Conservation (phyloP, 202 grass and related monocot species). For the Alloteropsis angusta region DNA sequence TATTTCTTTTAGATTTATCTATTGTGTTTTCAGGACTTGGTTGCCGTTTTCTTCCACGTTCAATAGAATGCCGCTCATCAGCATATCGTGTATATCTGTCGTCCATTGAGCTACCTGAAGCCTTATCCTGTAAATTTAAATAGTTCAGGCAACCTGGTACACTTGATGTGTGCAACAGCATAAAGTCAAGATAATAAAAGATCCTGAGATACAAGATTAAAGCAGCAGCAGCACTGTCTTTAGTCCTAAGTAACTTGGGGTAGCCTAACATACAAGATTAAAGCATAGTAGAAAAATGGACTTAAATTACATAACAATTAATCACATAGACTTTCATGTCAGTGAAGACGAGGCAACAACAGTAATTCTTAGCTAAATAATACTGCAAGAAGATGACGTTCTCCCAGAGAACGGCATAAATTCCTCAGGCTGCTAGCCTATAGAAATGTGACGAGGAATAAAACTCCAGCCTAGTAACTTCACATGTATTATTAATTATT, state of each 20-base stretch:
- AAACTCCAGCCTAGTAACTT: constrained; percentile 5
- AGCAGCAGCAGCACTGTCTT: not conserved
- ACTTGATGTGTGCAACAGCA: constrained; percentile 1
- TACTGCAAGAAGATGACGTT: not conserved
- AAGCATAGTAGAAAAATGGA: not conserved
- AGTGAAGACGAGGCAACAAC: not conserved
- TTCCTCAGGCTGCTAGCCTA: not conserved
- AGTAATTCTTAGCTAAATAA: not conserved
- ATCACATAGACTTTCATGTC: constrained; percentile 8
- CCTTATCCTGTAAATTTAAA: constrained; percentile 89
- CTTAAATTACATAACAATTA: not conserved
- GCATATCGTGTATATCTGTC: constrained; percentile 40
- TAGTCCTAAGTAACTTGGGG: not conserved
- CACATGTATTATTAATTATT: not conserved
- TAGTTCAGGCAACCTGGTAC: constrained; percentile 44
- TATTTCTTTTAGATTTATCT: constrained; percentile 62
- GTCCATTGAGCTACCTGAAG: constrained; percentile 41
- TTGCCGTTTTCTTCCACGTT: constrained; percentile 43
- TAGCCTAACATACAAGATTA: not conserved
- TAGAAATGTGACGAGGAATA: not conserved
- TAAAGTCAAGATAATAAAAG: constrained; percentile 16
- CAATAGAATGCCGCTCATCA: constrained; percentile 43
- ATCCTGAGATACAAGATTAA: not conserved
- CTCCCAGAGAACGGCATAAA: not conserved
- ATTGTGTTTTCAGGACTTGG: constrained; percentile 47